A percentile compares a stretch with the other conserved stretches of the same genome.
Conservation (phyloP, 1,284 basidiomycete species). For the Apiotrichum montevideense region DNA sequence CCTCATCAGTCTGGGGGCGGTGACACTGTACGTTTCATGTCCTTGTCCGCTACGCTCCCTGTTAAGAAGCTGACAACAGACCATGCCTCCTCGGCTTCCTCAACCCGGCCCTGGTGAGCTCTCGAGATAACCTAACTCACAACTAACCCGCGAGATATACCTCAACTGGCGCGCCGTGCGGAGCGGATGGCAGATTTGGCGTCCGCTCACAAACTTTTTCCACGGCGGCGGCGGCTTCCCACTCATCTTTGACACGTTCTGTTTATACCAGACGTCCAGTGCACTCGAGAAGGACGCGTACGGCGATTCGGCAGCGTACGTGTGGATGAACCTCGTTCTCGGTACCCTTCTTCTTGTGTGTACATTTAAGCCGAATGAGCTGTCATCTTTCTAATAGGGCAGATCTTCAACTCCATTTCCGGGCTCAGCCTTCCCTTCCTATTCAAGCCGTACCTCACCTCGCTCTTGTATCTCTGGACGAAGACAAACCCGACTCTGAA, state of each 20-base stretch:
- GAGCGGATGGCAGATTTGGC: constrained; percentile 28
- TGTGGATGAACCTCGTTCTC: constrained; percentile 32
- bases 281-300: constrained; percentile 38
- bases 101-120: not conserved
- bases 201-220: constrained; percentile 39
- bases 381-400: constrained; percentile 10
- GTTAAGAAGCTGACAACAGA: not conserved
- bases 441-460: constrained; percentile 40
- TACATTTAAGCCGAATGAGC: constrained; percentile 17
- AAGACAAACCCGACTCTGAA: constrained; percentile 39
- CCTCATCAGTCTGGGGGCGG: constrained; percentile 61
- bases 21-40: constrained; percentile 51
- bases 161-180: not conserved
- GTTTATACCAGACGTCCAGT: constrained; percentile 43
- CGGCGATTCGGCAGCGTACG: constrained; percentile 36
- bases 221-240: constrained; percentile 40
- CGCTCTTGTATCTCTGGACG: constrained; percentile 45
- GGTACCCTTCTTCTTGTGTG: constrained; percentile 18
- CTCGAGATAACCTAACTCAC: not conserved
- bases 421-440: constrained; percentile 23
- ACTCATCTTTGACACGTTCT: constrained; percentile 40
- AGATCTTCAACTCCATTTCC: constrained; percentile 29
- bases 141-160: not conserved
- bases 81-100: not conserved
- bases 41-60: no score